Conservation (phyloP, 495 filamentous ascomycete genomes). For the Lophiostoma macrostomum region DNA sequence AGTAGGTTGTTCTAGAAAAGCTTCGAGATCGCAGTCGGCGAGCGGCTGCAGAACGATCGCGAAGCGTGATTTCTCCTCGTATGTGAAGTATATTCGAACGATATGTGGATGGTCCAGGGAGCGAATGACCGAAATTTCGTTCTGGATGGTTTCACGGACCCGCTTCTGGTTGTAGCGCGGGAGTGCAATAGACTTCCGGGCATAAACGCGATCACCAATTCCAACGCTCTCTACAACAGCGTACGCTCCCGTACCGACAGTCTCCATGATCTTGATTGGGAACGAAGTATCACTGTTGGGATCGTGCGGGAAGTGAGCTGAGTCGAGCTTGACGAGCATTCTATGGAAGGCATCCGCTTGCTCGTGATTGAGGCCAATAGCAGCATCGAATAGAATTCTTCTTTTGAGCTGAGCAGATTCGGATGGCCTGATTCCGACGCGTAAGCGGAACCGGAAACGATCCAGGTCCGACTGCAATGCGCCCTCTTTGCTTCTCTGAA, state of each 20-base stretch:
- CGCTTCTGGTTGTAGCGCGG: slow-evolving; percentile 20
- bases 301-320: slow-evolving; percentile 13
- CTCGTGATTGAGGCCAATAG: slow-evolving; percentile 5
- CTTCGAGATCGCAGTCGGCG: slow-evolving; percentile 20
- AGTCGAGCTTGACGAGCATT: slow-evolving; percentile 1
- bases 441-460: neutral
- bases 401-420: slow-evolving; percentile 7
- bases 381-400: slow-evolving; percentile 6
- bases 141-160: slow-evolving; percentile 76
- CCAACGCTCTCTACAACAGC: slow-evolving; percentile 24
- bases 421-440: neutral
- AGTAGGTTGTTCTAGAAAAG: slow-evolving; percentile 14
- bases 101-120: slow-evolving; percentile 95
- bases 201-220: slow-evolving; percentile 7
- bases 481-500: slow-evolving; percentile 5
- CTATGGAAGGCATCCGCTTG: slow-evolving; percentile 9
- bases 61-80: slow-evolving; percentile 26
- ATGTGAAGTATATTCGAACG: slow-evolving; percentile 47
- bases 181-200: slow-evolving; percentile 22
- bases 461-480: slow-evolving; percentile 5
- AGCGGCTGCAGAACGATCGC: slow-evolving; percentile 23
- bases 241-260: slow-evolving; percentile 18
- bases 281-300: neutral
- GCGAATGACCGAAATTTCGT: slow-evolving; percentile 92
- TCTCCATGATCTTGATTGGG: slow-evolving; percentile 16